A percentile compares a stretch with the other conserved stretches of the same genome.
These are phyloP conservation scores for Pelagophyceae sp. DNA, from an alignment of 352 stramenopile species.

Conservation along the genomic window DNA sequence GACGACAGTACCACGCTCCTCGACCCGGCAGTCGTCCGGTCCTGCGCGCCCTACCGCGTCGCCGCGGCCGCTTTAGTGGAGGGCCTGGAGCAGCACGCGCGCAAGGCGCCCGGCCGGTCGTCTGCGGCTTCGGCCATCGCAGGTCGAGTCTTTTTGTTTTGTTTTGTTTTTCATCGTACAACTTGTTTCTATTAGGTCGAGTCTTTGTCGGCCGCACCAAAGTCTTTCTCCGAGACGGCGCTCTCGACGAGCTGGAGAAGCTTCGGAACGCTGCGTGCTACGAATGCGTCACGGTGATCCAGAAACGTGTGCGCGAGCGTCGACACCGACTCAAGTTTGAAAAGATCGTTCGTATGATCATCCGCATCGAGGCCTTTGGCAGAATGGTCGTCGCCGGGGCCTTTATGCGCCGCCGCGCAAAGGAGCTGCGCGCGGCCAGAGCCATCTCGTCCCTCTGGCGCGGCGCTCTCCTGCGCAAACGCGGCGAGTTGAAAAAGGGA, in stretches of 20 bases:
- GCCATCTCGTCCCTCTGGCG: not conserved
- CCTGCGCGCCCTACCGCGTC: not conserved
- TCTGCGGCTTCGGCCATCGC: no score
- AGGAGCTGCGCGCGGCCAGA: not conserved
- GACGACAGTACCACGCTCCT: no score
- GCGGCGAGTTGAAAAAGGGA: not conserved
- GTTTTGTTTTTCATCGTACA: no score
- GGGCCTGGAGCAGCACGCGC: not conserved
- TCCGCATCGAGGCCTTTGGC: not conserved
- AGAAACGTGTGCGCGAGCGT: not conserved
- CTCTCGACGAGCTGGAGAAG: not conserved
- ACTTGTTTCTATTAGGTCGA: not conserved
- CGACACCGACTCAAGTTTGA: not conserved
- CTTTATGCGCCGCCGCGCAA: no score
- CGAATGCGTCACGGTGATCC: not conserved
- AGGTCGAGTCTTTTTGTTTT: no score
- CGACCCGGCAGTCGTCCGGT: not conserved
- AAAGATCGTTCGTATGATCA: not conserved
- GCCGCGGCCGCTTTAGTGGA: not conserved
- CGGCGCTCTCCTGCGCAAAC: not conserved
- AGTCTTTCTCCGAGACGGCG: not conserved
- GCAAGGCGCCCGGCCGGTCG: not conserved
- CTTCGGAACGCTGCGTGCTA: not conserved
- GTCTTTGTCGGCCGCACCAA: not conserved
- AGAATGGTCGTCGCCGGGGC: not conserved